phyloP scores from a whole-genome alignment of 148 eudicot genomes.

The Vaccinium darrowii region DNA sequence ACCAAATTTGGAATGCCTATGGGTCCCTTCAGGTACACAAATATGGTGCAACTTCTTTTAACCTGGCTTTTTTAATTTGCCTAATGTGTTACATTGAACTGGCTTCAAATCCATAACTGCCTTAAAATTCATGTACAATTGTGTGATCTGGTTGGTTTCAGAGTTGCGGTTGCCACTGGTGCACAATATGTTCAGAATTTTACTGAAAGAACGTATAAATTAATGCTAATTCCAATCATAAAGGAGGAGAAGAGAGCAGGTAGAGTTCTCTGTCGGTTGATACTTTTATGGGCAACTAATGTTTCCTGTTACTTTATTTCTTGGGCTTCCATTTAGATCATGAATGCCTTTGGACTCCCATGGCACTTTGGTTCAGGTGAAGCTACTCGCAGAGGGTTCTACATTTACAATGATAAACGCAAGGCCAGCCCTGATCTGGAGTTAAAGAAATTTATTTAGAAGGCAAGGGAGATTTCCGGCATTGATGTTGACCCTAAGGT shows the following conservation, averaged over 20 bases:
- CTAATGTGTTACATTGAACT: background rate
- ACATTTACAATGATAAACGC: constrained; percentile 71
- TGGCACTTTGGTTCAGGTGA: constrained; percentile 56
- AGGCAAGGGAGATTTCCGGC: constrained; percentile 81
- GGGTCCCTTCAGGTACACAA: constrained; percentile 83
- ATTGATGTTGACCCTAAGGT: constrained; percentile 73
- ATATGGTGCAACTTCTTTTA: background rate
- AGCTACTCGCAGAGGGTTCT: constrained; percentile 84
- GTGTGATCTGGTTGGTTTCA: constrained; percentile 89
- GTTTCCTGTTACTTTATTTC: background rate
- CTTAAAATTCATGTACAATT: constrained; percentile 32
- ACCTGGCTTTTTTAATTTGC: background rate
- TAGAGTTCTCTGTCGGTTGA: constrained; percentile 19
- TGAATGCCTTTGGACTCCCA: background rate
- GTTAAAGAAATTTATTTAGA: constrained; percentile 64
- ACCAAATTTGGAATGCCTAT: constrained; percentile 94
- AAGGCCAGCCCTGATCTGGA: constrained; percentile 86
- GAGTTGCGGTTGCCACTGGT: constrained; percentile 81
- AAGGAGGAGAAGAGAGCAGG: constrained; percentile 96
- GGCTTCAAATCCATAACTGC: background rate
- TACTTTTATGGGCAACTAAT: background rate
- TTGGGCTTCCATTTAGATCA: background rate
- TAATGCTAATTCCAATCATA: constrained; percentile 81
- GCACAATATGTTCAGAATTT: constrained; percentile 67
- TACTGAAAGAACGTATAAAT: constrained; percentile 78